phyloP scores from a whole-genome alignment of 169 alveolate genomes.

The Babesia microti region DNA sequence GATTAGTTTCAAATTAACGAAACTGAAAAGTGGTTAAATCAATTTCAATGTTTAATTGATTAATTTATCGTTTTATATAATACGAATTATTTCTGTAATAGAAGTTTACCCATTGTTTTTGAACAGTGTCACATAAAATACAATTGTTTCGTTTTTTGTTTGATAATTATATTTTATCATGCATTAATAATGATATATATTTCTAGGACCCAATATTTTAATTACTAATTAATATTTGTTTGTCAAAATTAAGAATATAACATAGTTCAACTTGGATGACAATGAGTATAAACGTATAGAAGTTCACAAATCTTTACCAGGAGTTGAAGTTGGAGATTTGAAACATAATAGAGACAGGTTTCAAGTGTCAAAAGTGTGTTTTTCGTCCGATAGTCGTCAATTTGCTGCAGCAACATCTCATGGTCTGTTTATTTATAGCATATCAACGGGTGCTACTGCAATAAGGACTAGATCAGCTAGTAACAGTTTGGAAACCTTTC shows the following conservation, averaged over 20 bases:
- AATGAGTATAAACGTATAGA: conserved; percentile 38
- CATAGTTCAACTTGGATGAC: conserved; percentile 21
- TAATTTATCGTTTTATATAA: too few relatives aligned
- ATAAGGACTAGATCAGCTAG: conserved; percentile 25
- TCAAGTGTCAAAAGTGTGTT: conserved; percentile 35
- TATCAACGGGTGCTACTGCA: conserved; percentile 26
- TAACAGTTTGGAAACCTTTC: conserved; percentile 39
- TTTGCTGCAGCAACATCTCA: conserved; percentile 48
- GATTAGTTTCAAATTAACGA: too few relatives aligned
- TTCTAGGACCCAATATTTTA: too few relatives aligned
- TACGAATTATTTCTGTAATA: conserved; percentile 35
- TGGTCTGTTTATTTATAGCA: conserved; percentile 33
- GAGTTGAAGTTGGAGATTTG: conserved; percentile 45
- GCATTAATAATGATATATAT: too few relatives aligned
- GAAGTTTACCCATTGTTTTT: too few relatives aligned
- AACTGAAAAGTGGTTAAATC: too few relatives aligned
- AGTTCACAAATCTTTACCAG: conserved; percentile 53
- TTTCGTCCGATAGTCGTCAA: conserved; percentile 38
- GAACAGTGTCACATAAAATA: conserved; percentile 2
- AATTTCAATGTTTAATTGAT: too few relatives aligned
- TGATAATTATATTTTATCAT: too few relatives aligned
- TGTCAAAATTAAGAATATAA: conserved; percentile 13
- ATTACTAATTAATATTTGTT: conserved; percentile 1
- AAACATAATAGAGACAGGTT: conserved; percentile 11
- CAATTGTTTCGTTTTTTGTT: too few relatives aligned